Percentiles rank a stretch among this genome's conserved stretches.
Evolutionary conservation across 1,284 basidiomycete species (phyloP).

Genomic region (Bondarzewia mesenterica): DNA sequence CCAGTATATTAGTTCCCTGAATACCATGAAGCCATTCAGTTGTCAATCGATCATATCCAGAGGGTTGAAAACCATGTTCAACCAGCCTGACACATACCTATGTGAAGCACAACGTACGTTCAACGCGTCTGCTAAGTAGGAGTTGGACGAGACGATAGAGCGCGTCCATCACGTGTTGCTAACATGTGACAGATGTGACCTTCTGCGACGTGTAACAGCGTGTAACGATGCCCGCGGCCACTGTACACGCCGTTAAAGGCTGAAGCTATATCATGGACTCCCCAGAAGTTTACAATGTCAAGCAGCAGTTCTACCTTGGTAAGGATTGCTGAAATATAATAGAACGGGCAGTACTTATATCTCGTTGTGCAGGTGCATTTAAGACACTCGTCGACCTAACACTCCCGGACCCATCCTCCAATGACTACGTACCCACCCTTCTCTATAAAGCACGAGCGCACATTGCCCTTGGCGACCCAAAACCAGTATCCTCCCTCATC

Average conservation of each 20-base stretch:
- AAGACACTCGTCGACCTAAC: conserved; percentile 44
- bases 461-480: conserved; percentile 66
- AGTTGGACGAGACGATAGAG: too few species aligned
- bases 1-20: too few species aligned
- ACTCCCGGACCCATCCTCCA: conserved; percentile 52
- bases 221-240: too few species aligned
- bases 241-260: neutral
- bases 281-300: conserved; percentile 76
- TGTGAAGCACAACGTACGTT: too few species aligned
- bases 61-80: too few species aligned
- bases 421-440: conserved; percentile 56
- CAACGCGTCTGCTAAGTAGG: too few species aligned
- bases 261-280: conserved; percentile 52
- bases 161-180: too few species aligned
- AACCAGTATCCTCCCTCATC: conserved; percentile 45
- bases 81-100: too few species aligned
- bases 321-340: conserved; percentile 11
- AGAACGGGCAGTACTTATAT: neutral
- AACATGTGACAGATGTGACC: too few species aligned
- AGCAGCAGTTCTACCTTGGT: conserved; percentile 82
- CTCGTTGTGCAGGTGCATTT: conserved; percentile 50
- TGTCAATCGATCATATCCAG: too few species aligned
- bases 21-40: too few species aligned
- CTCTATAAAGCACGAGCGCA: conserved; percentile 82
- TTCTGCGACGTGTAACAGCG: neutral